phyloP scores from a whole-genome alignment of 371 early-diverging fungal genomes.

The Actinomortierella ambigua region DNA sequence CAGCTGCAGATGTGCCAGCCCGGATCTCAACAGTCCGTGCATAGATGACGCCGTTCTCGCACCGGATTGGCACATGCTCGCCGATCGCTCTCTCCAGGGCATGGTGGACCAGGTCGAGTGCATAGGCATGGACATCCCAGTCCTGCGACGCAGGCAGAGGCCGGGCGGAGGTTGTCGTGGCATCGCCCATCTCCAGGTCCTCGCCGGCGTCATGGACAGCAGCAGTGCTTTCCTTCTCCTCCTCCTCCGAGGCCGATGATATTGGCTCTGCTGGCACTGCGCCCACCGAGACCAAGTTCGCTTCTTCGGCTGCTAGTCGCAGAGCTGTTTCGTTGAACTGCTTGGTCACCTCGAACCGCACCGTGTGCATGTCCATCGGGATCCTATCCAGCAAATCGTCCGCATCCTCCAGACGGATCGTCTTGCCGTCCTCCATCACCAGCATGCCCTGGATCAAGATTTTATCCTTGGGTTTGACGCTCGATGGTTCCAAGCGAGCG shows the following conservation, averaged over 20 bases:
- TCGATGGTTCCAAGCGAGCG: conserved; percentile 2
- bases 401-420: conserved; percentile 45
- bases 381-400: conserved; percentile 35
- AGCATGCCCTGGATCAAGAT: conserved; percentile 49
- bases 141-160: conserved; percentile 9
- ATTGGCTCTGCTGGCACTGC: too few relatives aligned
- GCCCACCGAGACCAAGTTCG: conserved; percentile 6
- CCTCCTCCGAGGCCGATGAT: too few relatives aligned
- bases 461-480: conserved; percentile 39
- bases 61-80: conserved; percentile 17
- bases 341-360: conserved; percentile 44
- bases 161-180: neutral
- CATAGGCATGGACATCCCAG: conserved; percentile 33
- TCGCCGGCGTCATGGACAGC: too few relatives aligned
- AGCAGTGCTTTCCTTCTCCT: too few relatives aligned
- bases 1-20: conserved; percentile 25
- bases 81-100: conserved; percentile 37
- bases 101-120: conserved; percentile 40
- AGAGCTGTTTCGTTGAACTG: conserved; percentile 39
- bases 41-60: conserved; percentile 18
- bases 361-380: conserved; percentile 38
- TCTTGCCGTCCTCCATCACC: conserved; percentile 47
- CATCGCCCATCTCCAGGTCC: too few relatives aligned
- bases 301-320: conserved; percentile 33
- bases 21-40: conserved; percentile 30